These are phyloP conservation scores for Powellomyces hirtus DNA, from an alignment of 192 early-diverging fungal species.

Conservation along the genomic window DNA sequence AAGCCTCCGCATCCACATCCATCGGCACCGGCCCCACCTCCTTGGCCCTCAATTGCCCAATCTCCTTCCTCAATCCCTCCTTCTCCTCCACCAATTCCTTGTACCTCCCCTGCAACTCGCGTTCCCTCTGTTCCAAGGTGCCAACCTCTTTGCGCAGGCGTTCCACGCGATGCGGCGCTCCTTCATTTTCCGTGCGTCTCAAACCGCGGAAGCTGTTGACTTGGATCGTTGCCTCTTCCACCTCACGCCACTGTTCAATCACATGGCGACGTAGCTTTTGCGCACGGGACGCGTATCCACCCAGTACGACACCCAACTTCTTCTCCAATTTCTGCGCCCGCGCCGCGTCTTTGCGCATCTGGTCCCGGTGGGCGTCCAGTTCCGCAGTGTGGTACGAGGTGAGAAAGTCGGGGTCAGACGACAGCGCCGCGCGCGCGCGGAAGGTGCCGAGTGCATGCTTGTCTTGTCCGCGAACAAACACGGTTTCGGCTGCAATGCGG, in stretches of 20 bases:
- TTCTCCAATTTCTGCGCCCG: constrained; percentile 85
- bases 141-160: constrained; percentile 53
- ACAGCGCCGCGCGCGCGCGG: neutral
- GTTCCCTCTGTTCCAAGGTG: constrained; percentile 48
- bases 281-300: constrained; percentile 79
- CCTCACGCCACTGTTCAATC: constrained; percentile 12
- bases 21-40: neutral
- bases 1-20: neutral
- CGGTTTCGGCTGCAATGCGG: neutral
- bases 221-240: constrained; percentile 20
- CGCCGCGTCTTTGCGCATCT: constrained; percentile 72
- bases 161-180: constrained; percentile 49
- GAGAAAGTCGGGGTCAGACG: neutral
- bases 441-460: constrained; percentile 6
- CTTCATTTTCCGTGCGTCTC: constrained; percentile 31
- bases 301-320: constrained; percentile 71
- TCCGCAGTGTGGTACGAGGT: constrained; percentile 9
- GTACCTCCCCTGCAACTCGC: constrained; percentile 68
- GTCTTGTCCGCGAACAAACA: constrained; percentile 9
- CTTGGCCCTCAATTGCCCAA: neutral
- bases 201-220: constrained; percentile 30
- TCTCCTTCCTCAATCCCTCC: constrained; percentile 30
- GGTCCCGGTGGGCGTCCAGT: constrained; percentile 56
- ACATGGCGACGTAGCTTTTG: constrained; percentile 60
- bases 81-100: constrained; percentile 53